These are phyloP conservation scores for Scutellaria minor DNA, from an alignment of 257 asterid species.

Conservation along the genomic window DNA sequence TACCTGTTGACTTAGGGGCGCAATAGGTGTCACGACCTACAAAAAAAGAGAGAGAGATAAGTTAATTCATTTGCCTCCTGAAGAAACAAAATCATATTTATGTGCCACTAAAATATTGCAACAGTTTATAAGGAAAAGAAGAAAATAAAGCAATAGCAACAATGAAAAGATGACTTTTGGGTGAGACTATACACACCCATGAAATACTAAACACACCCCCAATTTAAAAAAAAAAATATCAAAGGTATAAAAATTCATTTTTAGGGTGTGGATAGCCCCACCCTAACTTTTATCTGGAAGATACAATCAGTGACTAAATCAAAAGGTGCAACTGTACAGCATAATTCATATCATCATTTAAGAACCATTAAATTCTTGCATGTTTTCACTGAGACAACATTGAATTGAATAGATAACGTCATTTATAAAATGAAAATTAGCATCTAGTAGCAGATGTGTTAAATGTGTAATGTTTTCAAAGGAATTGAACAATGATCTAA, in stretches of 20 bases:
- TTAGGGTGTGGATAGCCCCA: too few relatives aligned
- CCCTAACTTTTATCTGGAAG: too few relatives aligned
- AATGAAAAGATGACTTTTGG: not conserved
- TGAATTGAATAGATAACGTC: conserved; percentile 9
- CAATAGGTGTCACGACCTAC: conserved; percentile 99
- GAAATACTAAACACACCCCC: too few relatives aligned
- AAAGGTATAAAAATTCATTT: too few relatives aligned
- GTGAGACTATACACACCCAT: too few relatives aligned
- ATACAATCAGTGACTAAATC: too few relatives aligned
- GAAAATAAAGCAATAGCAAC: not conserved
- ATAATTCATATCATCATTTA: not conserved
- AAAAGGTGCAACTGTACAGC: not conserved
- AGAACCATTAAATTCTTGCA: not conserved
- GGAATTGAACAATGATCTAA: not conserved
- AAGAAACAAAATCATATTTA: not conserved
- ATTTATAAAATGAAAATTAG: not conserved
- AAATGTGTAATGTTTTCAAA: not conserved
- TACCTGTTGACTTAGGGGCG: conserved; percentile 99
- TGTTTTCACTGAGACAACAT: conserved; percentile 10
- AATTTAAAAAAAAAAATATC: too few relatives aligned
- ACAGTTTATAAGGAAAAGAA: not conserved
- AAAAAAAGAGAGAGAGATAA: conserved; percentile 37
- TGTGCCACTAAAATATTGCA: conserved; percentile 1
- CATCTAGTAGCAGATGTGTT: not conserved
- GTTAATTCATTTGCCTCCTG: not conserved